Conservation (phyloP, 495 filamentous ascomycete genomes). For the Hyaloscypha variabilis region DNA sequence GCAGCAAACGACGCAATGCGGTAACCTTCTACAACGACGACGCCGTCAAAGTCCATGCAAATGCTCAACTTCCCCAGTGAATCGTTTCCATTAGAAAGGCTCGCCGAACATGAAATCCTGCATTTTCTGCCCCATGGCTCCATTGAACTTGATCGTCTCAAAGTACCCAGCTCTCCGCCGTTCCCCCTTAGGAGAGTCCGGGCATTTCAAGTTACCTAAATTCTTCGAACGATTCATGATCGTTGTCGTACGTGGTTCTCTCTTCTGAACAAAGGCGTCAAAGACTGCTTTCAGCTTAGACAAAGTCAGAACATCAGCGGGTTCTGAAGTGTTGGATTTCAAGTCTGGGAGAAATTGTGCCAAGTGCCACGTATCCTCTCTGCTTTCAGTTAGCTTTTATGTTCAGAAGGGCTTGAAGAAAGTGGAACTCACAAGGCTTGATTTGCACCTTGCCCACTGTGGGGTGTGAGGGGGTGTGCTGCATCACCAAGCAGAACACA, state of each 20-base stretch:
- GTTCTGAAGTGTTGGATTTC: neutral
- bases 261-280: neutral
- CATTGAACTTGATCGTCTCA: neutral
- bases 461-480: conserved; percentile 34
- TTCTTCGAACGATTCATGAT: neutral
- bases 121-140: neutral
- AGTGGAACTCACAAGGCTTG: conserved; percentile 31
- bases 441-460: conserved; percentile 35
- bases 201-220: neutral
- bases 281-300: neutral
- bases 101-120: neutral
- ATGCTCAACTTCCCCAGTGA: neutral
- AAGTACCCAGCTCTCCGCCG: neutral
- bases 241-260: neutral
- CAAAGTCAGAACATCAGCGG: neutral
- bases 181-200: neutral
- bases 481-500: conserved; percentile 34
- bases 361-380: neutral
- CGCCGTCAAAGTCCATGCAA: neutral
- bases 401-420: neutral
- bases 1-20: neutral
- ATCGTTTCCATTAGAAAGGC: neutral
- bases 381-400: neutral
- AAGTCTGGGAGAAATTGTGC: neutral
- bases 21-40: neutral